Base-by-base conservation (phyloP, 2,329 filamentous ascomycete species). In the Raffaelea ambrosiae region DNA sequence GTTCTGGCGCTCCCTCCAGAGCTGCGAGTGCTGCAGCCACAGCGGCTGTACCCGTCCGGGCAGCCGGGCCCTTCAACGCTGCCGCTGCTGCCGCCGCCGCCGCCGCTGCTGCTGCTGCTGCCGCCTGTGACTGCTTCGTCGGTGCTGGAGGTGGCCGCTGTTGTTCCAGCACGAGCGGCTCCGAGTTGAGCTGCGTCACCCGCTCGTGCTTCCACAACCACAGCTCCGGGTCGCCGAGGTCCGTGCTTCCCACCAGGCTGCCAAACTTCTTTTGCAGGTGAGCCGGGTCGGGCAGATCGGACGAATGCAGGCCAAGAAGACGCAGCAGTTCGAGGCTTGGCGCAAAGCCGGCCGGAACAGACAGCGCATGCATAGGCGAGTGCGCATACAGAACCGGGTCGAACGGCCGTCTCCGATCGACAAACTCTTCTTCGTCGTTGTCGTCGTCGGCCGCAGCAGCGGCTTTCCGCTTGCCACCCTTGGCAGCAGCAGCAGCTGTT, bases 171-270 rank as follows among this genome's bases (percentile, higher is more conserved):
- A 3, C 19, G 22, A 4, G 36, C 40, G 18, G 40, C 22, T 60
- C 61, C 2, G 69, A 65, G 53, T 82, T 81, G 36, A 82, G 67
- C 53, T 79, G 72, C 18, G 73, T 69, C 47, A 80, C 66, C 10
- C 75, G 73, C 54, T 76, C 72, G 40, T 73, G 72, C 48, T 66
- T 72, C 77, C 77, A 81, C 18, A 80, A 52, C 74, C 76, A 80
- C 33, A 79, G 63, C 51, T 73, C 70, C 2, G 76, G 67, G 48
- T 77, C 67, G 7, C 68, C 71, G 47, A 79, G 61, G 4, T 71
- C 64, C 21, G 60, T 66, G 9, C 63, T 38, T 54, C 9, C 58
- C 59, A 50, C 18, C 16, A 29, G 16, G 9, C n/a, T 11, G n/a
- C 48, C 38, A 33, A 73, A 76, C 51, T 65, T 76, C 60, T 68